Percentiles rank a stretch among this genome's conserved stretches.
Conservation (phyloP, 2,329 filamentous ascomycete genomes). For the Aspergillus ruber region DNA sequence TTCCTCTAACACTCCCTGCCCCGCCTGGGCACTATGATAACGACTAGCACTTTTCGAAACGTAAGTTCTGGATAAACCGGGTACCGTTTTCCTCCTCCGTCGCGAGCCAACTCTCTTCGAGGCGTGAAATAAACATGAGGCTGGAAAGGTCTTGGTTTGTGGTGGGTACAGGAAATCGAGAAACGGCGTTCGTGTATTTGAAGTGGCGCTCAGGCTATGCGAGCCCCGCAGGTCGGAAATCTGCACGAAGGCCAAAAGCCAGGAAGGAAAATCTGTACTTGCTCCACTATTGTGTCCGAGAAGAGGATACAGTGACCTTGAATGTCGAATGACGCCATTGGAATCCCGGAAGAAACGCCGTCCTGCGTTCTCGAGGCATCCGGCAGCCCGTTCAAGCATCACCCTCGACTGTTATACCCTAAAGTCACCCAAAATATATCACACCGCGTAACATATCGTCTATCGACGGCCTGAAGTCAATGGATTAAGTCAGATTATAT, state of each 20-base stretch:
- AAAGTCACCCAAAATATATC: conserved; percentile 17
- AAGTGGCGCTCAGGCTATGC: conserved; percentile 7
- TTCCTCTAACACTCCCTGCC: conserved; percentile 5
- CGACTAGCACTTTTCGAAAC: conserved; percentile 15
- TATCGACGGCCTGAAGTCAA: conserved; percentile 1
- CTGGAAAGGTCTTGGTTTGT: conserved; percentile 18
- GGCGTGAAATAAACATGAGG: conserved; percentile 16
- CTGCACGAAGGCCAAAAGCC: conserved; percentile 28
- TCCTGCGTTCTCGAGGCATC: conserved; percentile 46
- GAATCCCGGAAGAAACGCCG: conserved; percentile 39
- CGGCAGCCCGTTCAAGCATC: conserved; percentile 48
- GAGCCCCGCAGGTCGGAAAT: conserved; percentile 13
- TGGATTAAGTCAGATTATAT: background rate
- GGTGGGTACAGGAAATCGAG: conserved; percentile 39
- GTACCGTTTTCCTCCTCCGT: conserved; percentile 19
- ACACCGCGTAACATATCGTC: conserved; percentile 23
- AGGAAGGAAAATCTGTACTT: conserved; percentile 24
- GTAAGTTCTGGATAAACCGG: conserved; percentile 20
- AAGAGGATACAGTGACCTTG: conserved; percentile 26
- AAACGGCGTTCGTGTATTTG: conserved; percentile 15
- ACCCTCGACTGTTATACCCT: conserved; percentile 28
- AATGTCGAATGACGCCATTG: conserved; percentile 32
- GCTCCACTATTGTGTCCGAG: conserved; percentile 31
- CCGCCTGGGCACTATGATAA: conserved; percentile 2
- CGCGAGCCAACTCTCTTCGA: conserved; percentile 18